Evolutionary conservation across 192 early-diverging fungal genomes (phyloP), one percentile per base, ranked within the genome.

Genomic region (Chytriomyces sp.): DNA sequence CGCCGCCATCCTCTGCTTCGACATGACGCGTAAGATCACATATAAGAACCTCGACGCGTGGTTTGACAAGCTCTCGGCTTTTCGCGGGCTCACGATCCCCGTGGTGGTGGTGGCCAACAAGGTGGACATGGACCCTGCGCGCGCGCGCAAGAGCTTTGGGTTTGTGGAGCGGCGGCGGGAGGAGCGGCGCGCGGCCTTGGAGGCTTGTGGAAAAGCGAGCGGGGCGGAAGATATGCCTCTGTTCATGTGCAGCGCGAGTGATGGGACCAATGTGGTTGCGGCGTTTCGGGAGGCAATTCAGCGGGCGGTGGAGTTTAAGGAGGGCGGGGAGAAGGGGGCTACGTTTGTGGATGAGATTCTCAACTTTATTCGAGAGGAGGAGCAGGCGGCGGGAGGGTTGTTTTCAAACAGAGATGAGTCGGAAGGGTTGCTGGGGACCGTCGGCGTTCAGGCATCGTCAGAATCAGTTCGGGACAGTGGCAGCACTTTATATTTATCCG

Each of bases 81-180:
- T 71, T 54, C 66, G 77, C 14, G 82, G 82, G 14, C 39, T 52
- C 34, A 60, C 79, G 52, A 74, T 87, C 38, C 86, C 86, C 8
- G 70, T 88, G 17, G 73, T 88, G 14, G 76, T 87, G 7, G 76
- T 88, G 22, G 86, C 86, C n/a, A 88, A 88, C 75, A 88, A 88
- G 66, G 78, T 88, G 34, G 86, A 88, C 72, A 73, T 80, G 41
- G 83, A 88, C 59, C 83, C 82, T 12, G 71, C 74, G 10, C 85
- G 81, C n/a, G 85, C 85, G 3, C 68, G 65, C 33, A 87, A 80
- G 55, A 54, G 67, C 36, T 88, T 84, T 66, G 85, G 73, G 22
- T 88, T 88, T 65, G 67, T 86, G 17, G 80, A 84, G 41, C 49
- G 75, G 44, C 62, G 76, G 26, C 54, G 76, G 31, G 53, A 54